Evolutionary conservation across 202 grass and related monocot species (phyloP), one percentile per base, ranked within the genome.

Genomic region (Saccharum hybrid): DNA sequence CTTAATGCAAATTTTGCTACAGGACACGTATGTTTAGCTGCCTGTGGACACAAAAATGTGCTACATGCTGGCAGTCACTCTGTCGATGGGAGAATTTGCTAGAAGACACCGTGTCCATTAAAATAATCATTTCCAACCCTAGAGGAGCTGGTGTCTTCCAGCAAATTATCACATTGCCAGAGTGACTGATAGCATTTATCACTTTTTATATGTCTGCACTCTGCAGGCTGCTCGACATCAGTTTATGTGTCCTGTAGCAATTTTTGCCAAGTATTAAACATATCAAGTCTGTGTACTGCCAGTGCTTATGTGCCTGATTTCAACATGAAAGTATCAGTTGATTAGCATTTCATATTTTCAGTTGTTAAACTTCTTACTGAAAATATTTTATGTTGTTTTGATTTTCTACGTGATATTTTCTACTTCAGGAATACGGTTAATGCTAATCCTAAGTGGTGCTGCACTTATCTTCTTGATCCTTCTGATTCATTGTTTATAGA

Each of bases 391-490:
- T 66, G 61, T 80, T 37, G 41, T 33, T 74, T 37, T 56, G 10
- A 71, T 68, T 77, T 18, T 10, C n/a, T 23, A 28, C 26, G 11
- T 76, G 54, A 77, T 48, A 49, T 88, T 66, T 85, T 78, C 19
- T 92, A 54, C 82, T 85, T 80, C 88, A 98, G 95, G 95, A 98
- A 98, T 81, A 98, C 95, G 75, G 95, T 98, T 66, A 65, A 94
- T 90, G 90, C 82, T 91, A 78, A 98, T 86, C 86, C 63, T 62
- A 91, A 85, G 46, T 98, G 88, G 88, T 98, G 95, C 81, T 98
- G 95, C 77, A 98, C 95, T 63, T 98, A 98, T 90, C 89, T 98
- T 85, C 92, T 98, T 85, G 92, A 90, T 89, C 92, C 95, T 85
- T 85, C 92, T 30, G 95, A 98, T 91, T 69, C 92, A 68, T 88